These are phyloP conservation scores for Oryza glumipatula DNA, from an alignment of 176 grass and related monocot genomes.

Conservation along the genomic window DNA sequence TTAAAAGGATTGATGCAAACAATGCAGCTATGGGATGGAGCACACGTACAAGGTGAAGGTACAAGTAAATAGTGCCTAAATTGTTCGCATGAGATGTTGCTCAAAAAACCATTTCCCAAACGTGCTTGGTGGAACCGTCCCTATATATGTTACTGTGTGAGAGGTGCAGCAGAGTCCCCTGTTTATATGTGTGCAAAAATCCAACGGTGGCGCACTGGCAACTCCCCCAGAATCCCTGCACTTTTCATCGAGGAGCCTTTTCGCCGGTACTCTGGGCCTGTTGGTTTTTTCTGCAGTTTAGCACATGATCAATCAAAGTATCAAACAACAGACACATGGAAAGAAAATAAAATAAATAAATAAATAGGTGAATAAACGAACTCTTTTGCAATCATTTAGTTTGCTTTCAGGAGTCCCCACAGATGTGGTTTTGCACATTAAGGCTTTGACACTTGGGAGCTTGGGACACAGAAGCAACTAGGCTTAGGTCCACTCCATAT, in stretches of 20 bases:
- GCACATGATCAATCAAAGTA: conserved; percentile 2
- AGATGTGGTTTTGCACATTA: neutral
- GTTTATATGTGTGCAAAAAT: neutral
- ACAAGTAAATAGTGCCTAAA: neutral
- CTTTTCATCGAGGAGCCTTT: conserved; percentile 21
- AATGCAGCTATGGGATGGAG: neutral
- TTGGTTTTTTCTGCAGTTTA: neutral
- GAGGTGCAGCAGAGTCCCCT: neutral
- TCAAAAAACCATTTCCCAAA: neutral
- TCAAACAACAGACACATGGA: neutral
- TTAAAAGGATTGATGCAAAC: neutral
- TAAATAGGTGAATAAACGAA: neutral
- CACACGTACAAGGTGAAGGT: neutral
- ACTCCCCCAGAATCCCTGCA: neutral
- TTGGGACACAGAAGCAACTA: conserved; percentile 5
- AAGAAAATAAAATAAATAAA: neutral
- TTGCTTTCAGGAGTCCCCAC: conserved; percentile 20
- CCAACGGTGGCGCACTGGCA: neutral
- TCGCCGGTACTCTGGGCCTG: neutral
- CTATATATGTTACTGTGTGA: neutral
- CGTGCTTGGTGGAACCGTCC: neutral
- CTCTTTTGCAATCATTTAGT: conserved; percentile 27
- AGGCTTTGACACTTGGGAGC: neutral
- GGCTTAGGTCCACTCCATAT: conserved; percentile 27
- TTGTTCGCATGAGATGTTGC: neutral